Evolutionary conservation across 169 alveolate species (phyloP).

Genomic region (Toxoplasma gondii): DNA sequence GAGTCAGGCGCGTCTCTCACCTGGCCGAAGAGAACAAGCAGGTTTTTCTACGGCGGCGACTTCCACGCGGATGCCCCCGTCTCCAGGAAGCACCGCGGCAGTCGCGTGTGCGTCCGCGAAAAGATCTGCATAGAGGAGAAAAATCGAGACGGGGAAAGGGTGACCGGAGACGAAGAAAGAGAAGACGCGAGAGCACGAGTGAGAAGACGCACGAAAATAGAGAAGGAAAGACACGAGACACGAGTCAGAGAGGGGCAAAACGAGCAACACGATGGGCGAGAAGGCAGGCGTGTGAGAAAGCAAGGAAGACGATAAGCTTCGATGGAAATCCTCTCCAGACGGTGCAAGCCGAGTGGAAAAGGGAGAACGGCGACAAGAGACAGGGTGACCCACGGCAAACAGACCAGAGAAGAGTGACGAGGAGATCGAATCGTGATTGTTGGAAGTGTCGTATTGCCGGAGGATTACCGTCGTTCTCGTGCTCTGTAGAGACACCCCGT

Average conservation of each 20-base stretch:
- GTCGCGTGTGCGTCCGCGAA: constrained; percentile 27
- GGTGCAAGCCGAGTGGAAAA: no score
- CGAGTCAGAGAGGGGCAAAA: neutral
- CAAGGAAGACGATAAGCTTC: no score
- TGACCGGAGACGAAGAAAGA: neutral
- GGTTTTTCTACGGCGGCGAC: constrained; percentile 11
- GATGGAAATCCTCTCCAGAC: no score
- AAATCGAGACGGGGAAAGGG: neutral
- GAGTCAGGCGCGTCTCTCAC: neutral
- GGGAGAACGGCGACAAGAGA: no score
- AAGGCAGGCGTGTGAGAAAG: no score
- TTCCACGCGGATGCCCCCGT: neutral
- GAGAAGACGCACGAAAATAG: neutral
- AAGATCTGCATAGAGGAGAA: neutral
- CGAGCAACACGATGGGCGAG: neutral
- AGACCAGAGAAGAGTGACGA: no score
- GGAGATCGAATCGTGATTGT: no score
- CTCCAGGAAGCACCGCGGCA: constrained; percentile 28
- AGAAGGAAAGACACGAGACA: neutral
- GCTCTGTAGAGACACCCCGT: no score
- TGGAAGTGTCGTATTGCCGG: no score
- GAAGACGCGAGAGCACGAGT: neutral
- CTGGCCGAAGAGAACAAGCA: neutral
- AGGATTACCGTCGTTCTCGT: no score
- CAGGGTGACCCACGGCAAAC: no score